phyloP scores from a whole-genome alignment of 257 asterid genomes.

The Fraxinus anomala region DNA sequence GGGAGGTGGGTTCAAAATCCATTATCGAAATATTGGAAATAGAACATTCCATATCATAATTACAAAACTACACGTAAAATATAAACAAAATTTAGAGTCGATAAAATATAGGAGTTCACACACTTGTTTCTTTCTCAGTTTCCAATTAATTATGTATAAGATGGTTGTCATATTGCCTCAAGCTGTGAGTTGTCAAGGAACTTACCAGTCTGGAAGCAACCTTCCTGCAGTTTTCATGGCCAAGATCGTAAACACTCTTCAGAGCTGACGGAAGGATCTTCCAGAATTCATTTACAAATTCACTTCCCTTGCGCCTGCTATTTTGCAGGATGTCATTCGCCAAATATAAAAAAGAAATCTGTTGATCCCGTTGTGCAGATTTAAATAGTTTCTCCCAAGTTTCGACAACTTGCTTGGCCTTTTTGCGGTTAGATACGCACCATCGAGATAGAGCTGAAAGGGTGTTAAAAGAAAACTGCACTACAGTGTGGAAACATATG shows the following conservation, averaged over 20 bases:
- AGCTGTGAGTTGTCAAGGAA: slow-evolving; percentile 10
- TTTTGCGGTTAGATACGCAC: slow-evolving; percentile 83
- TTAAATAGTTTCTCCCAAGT: slow-evolving; percentile 82
- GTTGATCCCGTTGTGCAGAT: slow-evolving; percentile 74
- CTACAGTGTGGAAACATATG: slow-evolving; percentile 11
- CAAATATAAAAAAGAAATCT: slow-evolving; percentile 75
- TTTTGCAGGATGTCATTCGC: slow-evolving; percentile 95
- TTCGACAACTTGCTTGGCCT: slow-evolving; percentile 88
- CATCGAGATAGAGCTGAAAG: slow-evolving; percentile 81
- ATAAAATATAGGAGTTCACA: not conserved
- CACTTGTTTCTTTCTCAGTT: slow-evolving; percentile 21
- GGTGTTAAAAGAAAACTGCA: slow-evolving; percentile 47
- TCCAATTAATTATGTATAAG: slow-evolving; percentile 12
- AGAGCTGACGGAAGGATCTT: slow-evolving; percentile 83
- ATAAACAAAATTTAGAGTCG: slow-evolving; percentile 7
- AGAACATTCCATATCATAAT: slow-evolving; percentile 4
- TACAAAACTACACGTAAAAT: slow-evolving; percentile 4
- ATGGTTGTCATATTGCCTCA: not conserved
- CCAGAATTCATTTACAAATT: slow-evolving; percentile 96
- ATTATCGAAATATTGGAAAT: not conserved
- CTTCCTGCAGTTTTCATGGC: slow-evolving; percentile 69
- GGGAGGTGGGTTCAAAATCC: not conserved
- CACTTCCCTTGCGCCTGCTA: slow-evolving; percentile 96
- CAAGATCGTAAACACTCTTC: slow-evolving; percentile 62
- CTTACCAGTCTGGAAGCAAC: slow-evolving; percentile 87